Percentiles rank a stretch among this genome's conserved stretches.
Conservation (phyloP, 495 filamentous ascomycete species). For the Penicillium odoratum region DNA sequence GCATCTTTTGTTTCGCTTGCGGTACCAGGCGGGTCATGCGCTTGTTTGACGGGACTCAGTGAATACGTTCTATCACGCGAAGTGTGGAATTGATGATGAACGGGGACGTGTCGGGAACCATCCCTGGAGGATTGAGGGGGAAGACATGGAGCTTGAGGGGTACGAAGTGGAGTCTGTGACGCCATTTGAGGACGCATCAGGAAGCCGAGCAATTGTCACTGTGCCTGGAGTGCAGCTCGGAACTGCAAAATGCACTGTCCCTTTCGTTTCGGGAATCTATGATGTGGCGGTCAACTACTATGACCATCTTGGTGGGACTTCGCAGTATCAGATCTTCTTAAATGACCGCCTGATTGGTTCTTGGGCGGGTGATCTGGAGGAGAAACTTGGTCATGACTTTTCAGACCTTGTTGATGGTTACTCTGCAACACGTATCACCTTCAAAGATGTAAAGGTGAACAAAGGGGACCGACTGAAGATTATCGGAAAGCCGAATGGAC, state of each 20-base stretch:
- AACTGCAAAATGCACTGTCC: conserved; percentile 46
- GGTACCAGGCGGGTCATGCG: conserved; percentile 68
- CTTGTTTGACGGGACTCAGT: conserved; percentile 70
- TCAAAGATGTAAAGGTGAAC: too few relatives aligned
- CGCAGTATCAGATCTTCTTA: conserved; percentile 53
- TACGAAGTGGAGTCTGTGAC: conserved; percentile 51
- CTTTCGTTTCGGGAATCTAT: conserved; percentile 53
- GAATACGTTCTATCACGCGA: conserved; percentile 57
- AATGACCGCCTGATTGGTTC: conserved; percentile 51
- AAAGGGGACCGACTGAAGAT: too few relatives aligned
- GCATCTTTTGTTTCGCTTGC: conserved; percentile 55
- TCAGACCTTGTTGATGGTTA: conserved; percentile 61
- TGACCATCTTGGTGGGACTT: conserved; percentile 56
- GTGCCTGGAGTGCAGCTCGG: conserved; percentile 51
- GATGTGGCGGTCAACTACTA: conserved; percentile 67
- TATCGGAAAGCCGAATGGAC: too few relatives aligned
- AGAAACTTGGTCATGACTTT: conserved; percentile 54
- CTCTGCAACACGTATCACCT: conserved; percentile 62
- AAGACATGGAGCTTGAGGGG: conserved; percentile 57
- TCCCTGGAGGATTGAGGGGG: conserved; percentile 64
- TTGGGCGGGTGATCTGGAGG: conserved; percentile 60
- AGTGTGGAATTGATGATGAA: conserved; percentile 59
- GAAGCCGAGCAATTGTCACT: conserved; percentile 47
- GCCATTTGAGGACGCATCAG: conserved; percentile 58
- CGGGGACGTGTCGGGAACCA: conserved; percentile 55